Evolutionary conservation across 2,329 filamentous ascomycete species (phyloP), one percentile per base, ranked within the genome.

Genomic region (Emmonsiellopsis sp.): DNA sequence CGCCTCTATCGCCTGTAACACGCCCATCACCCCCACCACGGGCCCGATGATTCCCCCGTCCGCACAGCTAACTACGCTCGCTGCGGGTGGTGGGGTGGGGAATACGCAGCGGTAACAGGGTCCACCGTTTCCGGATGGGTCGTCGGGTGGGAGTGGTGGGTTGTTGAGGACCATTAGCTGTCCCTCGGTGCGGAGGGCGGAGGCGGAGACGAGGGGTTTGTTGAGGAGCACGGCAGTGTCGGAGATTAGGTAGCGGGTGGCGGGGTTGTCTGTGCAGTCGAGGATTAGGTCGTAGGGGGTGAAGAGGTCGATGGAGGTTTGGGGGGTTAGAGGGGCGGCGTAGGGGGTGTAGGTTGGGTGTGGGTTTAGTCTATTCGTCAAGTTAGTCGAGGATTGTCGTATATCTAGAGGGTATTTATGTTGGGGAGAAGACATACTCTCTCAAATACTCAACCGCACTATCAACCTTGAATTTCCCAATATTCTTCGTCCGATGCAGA

Each of bases 71-170:
- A 89, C 78, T 0, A 96, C 85, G 54, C 82, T 89, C 42, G 87
- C 87, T 0, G 88, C 81, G 0, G 92, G 90, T 0, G 93, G 91
- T 0, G 93, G 91, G 38, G 80, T 85, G 0, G 90, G 91, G 62
- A 95, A 98, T 10, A 97, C 81, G 65, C 93, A 98, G 42, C 93
- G 80, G 70, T 98, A 98, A 70, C 93, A 98, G 0, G 92, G 91
- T 0, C 90, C 87, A 10, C 31, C 8, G 13, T 8, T 30, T 35
- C 86, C 85, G 0, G 72, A 64, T 2, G 66, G 52, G 50, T 81
- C 70, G 1, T 84, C 84, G 8, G 78, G 75, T 2, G 80, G 73
- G 7, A 76, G 73, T 0, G 89, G 81, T 1, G 91, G 91, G 55
- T 85, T 83, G 69, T 97, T 96, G 50, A 97, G 78, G 0, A 95